Percentiles rank a stretch among this genome's conserved stretches.
Conservation (phyloP, 345 rosid species). For the Eucalyptus cladocalyx region DNA sequence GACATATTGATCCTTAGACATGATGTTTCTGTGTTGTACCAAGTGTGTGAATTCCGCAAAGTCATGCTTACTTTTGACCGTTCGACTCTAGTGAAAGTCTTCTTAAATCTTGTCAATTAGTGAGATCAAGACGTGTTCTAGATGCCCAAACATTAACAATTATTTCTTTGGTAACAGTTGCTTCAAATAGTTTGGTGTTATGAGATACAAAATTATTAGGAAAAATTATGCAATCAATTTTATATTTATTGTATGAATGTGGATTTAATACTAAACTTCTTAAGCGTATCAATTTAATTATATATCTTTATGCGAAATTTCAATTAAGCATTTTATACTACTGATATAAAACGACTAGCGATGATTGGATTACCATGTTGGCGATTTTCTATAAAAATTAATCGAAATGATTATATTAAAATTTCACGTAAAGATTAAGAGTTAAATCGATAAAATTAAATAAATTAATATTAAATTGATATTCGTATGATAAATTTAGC, state of each 20-base stretch:
- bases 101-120: background rate
- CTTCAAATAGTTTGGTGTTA: background rate
- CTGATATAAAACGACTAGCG: accelerated
- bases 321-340: background rate
- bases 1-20: background rate
- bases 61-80: too few species aligned
- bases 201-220: background rate
- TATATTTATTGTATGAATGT: background rate
- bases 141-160: background rate
- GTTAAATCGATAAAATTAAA: too few species aligned
- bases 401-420: too few species aligned
- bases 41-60: background rate
- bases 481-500: too few species aligned
- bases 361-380: too few species aligned
- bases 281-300: accelerated
- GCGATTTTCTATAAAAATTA: too few species aligned
- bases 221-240: background rate
- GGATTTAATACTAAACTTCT: background rate
- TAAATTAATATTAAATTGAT: accelerated
- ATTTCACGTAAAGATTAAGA: too few species aligned
- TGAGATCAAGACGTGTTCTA: background rate
- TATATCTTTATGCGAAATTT: accelerated
- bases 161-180: background rate
- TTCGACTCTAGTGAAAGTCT: background rate
- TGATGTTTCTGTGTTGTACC: background rate